Percentiles rank a stretch among this genome's conserved stretches.
phyloP scores from a whole-genome alignment of 192 early-diverging fungal species.

The Coemansia umbellata region DNA sequence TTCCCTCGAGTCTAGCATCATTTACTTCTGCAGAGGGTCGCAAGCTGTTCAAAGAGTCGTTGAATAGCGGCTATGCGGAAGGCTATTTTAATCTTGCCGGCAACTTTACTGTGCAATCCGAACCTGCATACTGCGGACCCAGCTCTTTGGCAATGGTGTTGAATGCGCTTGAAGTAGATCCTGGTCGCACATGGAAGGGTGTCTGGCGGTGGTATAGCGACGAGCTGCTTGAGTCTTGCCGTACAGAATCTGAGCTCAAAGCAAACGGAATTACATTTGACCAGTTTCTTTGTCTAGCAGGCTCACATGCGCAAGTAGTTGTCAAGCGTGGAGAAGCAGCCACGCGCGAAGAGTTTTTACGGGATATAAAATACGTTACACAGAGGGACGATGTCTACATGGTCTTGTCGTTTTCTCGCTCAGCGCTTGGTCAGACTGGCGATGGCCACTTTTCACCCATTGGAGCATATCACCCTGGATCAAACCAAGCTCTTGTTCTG shows the following conservation, averaged over 20 bases:
- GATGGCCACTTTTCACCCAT: constrained; percentile 95
- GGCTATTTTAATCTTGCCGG: constrained; percentile 82
- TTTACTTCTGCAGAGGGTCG: constrained; percentile 79
- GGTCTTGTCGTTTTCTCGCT: constrained; percentile 83
- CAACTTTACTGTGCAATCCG: constrained; percentile 88
- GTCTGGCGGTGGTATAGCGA: constrained; percentile 88
- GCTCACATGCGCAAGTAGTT: constrained; percentile 76
- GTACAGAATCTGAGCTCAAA: constrained; percentile 66
- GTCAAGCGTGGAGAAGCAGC: constrained; percentile 66
- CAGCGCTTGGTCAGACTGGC: constrained; percentile 78
- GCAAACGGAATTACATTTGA: constrained; percentile 84
- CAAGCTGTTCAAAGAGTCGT: constrained; percentile 71
- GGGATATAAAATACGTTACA: constrained; percentile 67
- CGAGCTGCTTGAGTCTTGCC: constrained; percentile 70
- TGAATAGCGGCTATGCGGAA: constrained; percentile 75
- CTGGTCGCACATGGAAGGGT: constrained; percentile 85
- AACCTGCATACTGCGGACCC: constrained; percentile 87
- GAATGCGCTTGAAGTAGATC: constrained; percentile 90
- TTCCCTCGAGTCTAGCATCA: constrained; percentile 65
- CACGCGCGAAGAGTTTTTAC: constrained; percentile 71
- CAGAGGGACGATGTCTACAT: constrained; percentile 73
- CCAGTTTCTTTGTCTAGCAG: constrained; percentile 87
- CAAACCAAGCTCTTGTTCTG: constrained; percentile 73
- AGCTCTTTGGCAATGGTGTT: constrained; percentile 91
- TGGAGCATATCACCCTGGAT: constrained; percentile 72